phyloP scores from a whole-genome alignment of 345 rosid species.

The Citrus reticulata region DNA sequence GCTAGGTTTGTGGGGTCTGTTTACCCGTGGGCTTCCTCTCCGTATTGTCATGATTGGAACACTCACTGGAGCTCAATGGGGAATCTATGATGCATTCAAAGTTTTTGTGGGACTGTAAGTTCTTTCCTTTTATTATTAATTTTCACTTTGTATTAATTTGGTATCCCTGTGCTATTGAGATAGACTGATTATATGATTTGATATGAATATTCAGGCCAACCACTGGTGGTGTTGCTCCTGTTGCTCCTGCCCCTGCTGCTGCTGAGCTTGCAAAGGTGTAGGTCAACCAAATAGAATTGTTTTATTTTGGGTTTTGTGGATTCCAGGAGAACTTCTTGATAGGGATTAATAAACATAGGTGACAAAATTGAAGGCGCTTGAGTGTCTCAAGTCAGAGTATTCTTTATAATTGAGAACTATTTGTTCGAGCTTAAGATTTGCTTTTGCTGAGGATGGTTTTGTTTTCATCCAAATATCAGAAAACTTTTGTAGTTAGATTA shows the following conservation, averaged over 20 bases:
- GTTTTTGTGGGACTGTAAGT: constrained; percentile 98
- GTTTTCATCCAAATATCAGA: constrained; percentile 27
- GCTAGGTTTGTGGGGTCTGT: constrained; percentile 84
- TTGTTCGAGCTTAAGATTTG: constrained; percentile 11
- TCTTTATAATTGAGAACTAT: constrained; percentile 24
- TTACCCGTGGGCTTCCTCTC: constrained; percentile 95
- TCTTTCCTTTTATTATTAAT: neutral
- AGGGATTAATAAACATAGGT: constrained; percentile 36
- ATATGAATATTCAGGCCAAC: constrained; percentile 64
- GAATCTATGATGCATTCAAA: constrained; percentile 93
- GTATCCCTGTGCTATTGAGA: neutral
- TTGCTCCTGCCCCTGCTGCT: constrained; percentile 30
- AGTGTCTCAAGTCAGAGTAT: constrained; percentile 28
- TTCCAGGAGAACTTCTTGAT: constrained; percentile 10
- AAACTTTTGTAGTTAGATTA: constrained; percentile 30
- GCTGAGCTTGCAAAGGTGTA: constrained; percentile 41
- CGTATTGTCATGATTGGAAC: constrained; percentile 99
- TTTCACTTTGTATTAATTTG: neutral
- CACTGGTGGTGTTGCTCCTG: constrained; percentile 82
- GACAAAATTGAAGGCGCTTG: constrained; percentile 15
- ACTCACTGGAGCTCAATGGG: constrained; percentile 98
- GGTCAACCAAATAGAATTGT: neutral
- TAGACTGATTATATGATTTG: neutral
- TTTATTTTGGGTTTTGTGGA: neutral
- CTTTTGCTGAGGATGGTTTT: constrained; percentile 32